Evolutionary conservation across 768 basidiomycete species (phyloP), one percentile per base, ranked within the genome.

Genomic region (Daedaleopsis sinensis): DNA sequence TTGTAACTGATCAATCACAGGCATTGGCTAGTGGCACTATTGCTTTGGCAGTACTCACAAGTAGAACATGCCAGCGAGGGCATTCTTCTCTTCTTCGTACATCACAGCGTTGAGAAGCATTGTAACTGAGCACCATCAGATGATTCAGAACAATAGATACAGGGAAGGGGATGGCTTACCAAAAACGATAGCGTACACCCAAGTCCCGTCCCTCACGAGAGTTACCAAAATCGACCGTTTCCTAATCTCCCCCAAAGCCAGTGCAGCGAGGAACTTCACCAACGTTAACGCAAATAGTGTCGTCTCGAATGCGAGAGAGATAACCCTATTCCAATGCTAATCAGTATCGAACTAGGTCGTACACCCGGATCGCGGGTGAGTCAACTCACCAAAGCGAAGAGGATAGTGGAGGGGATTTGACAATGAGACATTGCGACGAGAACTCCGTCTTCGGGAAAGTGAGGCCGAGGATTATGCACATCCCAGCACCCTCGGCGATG

Each of bases 81-180:
- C 43, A 15, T 54, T 64, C 11, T 59, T 56, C 55, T 62, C 47
- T 6, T 58, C 46, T 12, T 64, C 52, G 27, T 64, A 65, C 59
- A 68, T 59, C 23, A 68, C 36, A 0, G 60, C 59, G 46, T 68
- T 68, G 21, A 69, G 24, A 0, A 69, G 59, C 62, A 69, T 55
- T 16, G 62, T 48, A 8, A 43, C 68, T 67, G 51, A 11, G 47
- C 21, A 48, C 32, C 36, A 38, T 13, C 5, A n/a, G n/a, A n/a
- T n/a, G n/a, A n/a, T n/a, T n/a, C n/a, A n/a, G n/a, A n/a, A n/a
- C n/a, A n/a, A n/a, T n/a, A n/a, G n/a, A n/a, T 10, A 7, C 32
- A 21, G 18, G 12, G 21, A 5, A 19, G 1, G 5, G 16, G 7
- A 42, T 59, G n/a, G n/a, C n/a, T n/a, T n/a, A 60, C 59, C 49